These are phyloP conservation scores for Auricularia cornea DNA, from an alignment of 768 basidiomycete genomes.

Conservation along the genomic window DNA sequence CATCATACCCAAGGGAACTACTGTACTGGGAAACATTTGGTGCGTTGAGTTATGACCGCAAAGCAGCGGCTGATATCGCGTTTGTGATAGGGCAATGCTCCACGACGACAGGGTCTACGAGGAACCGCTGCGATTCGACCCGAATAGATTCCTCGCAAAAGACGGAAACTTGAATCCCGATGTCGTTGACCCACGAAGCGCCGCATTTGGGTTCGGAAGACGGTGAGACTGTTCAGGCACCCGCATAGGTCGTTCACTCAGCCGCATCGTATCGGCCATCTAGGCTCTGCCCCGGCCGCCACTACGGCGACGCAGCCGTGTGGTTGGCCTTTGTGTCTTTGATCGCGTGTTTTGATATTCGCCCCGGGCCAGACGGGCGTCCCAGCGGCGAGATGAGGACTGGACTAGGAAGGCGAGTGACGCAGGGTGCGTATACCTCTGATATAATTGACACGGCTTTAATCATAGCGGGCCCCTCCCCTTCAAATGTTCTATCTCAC, in stretches of 20 bases:
- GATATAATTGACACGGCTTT: background rate
- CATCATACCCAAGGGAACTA: slow-evolving; percentile 23
- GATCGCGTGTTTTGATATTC: background rate
- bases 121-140: slow-evolving; percentile 33
- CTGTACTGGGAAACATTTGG: slow-evolving; percentile 21
- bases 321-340: background rate
- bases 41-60: background rate
- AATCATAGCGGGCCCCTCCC: background rate
- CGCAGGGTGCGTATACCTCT: background rate
- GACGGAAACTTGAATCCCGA: slow-evolving; percentile 20
- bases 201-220: slow-evolving; percentile 31
- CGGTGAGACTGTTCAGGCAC: slow-evolving; percentile 9
- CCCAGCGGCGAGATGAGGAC: background rate
- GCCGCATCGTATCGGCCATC: background rate
- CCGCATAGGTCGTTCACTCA: background rate
- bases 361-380: background rate
- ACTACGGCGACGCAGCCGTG: background rate
- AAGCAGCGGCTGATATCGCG: background rate
- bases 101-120: slow-evolving; percentile 31
- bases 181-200: slow-evolving; percentile 23
- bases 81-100: slow-evolving; percentile 26
- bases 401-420: background rate
- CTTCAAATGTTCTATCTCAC: background rate
- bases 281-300: background rate
- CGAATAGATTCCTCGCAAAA: slow-evolving; percentile 30